Conservation (phyloP, 495 filamentous ascomycete species). For the Aspergillus egyptiacus region DNA sequence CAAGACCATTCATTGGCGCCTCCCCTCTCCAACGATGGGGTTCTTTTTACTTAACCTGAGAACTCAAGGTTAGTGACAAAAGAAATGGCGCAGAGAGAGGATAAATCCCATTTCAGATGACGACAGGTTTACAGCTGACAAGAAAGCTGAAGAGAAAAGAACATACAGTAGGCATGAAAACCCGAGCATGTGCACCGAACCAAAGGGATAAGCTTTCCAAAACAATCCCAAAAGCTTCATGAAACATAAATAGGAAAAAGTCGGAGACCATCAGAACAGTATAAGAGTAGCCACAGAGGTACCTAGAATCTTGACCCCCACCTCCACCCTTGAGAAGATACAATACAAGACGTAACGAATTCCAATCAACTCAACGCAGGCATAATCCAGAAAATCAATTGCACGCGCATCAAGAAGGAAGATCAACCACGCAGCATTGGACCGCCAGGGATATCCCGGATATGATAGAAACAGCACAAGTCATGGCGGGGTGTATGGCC, state of each 20-base stretch:
- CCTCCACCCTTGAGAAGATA: slow-evolving; percentile 4
- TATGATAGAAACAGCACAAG: slow-evolving; percentile 2
- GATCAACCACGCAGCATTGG: neutral
- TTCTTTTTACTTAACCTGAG: slow-evolving; percentile 1
- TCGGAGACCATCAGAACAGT: neutral
- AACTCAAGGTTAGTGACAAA: slow-evolving; percentile 5
- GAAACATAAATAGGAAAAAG: neutral
- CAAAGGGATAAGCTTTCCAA: neutral
- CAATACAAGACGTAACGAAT: slow-evolving; percentile 6
- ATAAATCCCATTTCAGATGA: slow-evolving; percentile 8
- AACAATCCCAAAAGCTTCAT: neutral
- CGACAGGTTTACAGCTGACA: slow-evolving; percentile 6
- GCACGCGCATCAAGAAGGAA: neutral
- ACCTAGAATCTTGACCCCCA: neutral
- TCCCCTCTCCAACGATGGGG: neutral
- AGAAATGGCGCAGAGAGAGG: neutral
- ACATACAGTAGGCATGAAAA: neutral
- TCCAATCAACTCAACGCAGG: neutral
- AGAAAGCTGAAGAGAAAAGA: neutral
- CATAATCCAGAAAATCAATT: neutral
- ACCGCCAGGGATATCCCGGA: neutral
- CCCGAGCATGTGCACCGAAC: neutral
- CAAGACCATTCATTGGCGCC: no score
- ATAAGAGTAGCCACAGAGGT: slow-evolving; percentile 1
- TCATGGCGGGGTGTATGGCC: neutral